A percentile compares a stretch with the other conserved stretches of the same genome.
phyloP scores from a whole-genome alignment of 1,284 basidiomycete species.

The Tilletia setariae region DNA sequence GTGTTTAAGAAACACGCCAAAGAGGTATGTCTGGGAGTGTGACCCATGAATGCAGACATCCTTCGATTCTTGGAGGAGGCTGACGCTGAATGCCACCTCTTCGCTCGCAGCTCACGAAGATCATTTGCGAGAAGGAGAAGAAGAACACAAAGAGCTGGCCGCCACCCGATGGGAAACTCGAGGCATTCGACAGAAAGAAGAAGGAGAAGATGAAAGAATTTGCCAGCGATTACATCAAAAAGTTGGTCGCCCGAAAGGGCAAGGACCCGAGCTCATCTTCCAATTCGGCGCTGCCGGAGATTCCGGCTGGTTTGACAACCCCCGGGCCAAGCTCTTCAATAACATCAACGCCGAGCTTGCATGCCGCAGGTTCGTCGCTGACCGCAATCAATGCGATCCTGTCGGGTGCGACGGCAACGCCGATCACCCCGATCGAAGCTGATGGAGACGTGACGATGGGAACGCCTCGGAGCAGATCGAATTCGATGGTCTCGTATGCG shows the following conservation, averaged over 20 bases:
- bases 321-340: constrained; percentile 12
- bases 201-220: constrained; percentile 85
- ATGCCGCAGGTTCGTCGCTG: background rate
- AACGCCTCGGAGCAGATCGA: background rate
- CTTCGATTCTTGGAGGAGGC: no score
- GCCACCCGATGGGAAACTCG: constrained; percentile 20
- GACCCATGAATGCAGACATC: constrained; percentile 1
- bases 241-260: constrained; percentile 35
- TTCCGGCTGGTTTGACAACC: background rate
- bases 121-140: constrained; percentile 89
- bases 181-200: constrained; percentile 75
- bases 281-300: background rate
- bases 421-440: constrained; percentile 6
- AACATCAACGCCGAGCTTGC: constrained; percentile 1
- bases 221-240: constrained; percentile 69
- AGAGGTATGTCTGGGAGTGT: constrained; percentile 74
- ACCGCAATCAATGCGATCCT: constrained; percentile 12
- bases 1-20: constrained; percentile 92
- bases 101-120: constrained; percentile 65
- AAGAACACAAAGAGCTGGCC: constrained; percentile 59
- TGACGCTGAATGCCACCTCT: background rate
- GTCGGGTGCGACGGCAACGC: constrained; percentile 3
- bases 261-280: background rate
- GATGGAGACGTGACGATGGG: constrained; percentile 1
- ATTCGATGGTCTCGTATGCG: no score